Percentiles rank a stretch among this genome's conserved stretches.
These are phyloP conservation scores for Trichophyton equinum DNA, from an alignment of 2,329 filamentous ascomycete species.

Conservation along the genomic window DNA sequence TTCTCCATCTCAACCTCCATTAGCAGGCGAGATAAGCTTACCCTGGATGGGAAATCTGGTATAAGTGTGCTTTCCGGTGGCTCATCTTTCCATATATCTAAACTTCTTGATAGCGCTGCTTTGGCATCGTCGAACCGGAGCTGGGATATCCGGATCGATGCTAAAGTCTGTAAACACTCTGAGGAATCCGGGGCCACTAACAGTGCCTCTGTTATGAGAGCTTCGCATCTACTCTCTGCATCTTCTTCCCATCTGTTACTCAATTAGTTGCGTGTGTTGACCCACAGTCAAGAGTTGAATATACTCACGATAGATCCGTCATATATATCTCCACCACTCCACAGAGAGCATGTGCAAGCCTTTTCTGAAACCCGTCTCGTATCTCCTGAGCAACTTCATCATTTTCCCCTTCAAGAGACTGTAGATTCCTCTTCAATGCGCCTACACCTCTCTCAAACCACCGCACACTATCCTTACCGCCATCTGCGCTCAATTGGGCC, in stretches of 20 bases:
- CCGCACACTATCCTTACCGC: conserved; percentile 46
- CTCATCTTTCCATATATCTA: conserved; percentile 72
- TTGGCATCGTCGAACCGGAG: conserved; percentile 63
- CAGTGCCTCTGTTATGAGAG: conserved; percentile 79
- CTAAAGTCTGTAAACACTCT: conserved; percentile 90
- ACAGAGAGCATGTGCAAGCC: conserved; percentile 83
- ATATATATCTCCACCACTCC: conserved; percentile 95
- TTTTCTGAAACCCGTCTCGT: conserved; percentile 60
- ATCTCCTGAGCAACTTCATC: conserved; percentile 27
- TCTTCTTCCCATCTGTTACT: conserved; percentile 59
- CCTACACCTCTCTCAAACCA: conserved; percentile 55
- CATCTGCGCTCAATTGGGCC: conserved; percentile 66
- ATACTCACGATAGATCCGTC: conserved; percentile 73
- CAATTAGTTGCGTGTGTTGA: neutral
- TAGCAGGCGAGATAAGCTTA: conserved; percentile 70
- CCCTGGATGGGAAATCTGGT: conserved; percentile 74
- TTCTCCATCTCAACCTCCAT: conserved; percentile 84
- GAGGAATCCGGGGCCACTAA: conserved; percentile 67
- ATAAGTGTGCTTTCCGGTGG: conserved; percentile 57
- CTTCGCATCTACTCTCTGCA: conserved; percentile 77
- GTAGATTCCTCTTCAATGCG: conserved; percentile 60
- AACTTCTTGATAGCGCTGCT: conserved; percentile 63
- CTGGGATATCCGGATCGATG: conserved; percentile 88
- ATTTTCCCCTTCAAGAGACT: conserved; percentile 43
- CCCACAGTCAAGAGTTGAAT: conserved; percentile 8